These are phyloP conservation scores for Crithidia expoeki DNA, from an alignment of 208 protist genomes.

Conservation along the genomic window DNA sequence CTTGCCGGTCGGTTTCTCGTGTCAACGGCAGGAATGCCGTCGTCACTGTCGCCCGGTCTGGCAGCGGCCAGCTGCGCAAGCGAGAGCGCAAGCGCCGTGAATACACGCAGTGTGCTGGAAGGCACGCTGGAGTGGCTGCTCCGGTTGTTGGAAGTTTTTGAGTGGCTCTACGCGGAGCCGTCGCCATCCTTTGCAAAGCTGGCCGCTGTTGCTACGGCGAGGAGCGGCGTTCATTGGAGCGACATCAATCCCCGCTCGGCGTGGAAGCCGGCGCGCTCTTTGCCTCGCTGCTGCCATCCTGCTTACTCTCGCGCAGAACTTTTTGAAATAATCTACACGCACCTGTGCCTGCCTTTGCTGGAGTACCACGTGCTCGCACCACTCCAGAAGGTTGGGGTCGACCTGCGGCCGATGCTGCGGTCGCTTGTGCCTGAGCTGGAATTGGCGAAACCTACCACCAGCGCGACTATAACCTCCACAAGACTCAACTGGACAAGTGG, in stretches of 20 bases:
- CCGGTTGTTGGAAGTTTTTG: conserved; percentile 31
- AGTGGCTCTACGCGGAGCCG: conserved; percentile 28
- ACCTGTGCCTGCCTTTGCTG: conserved; percentile 26
- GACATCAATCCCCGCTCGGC: conserved; percentile 13
- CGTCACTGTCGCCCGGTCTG: too few relatives aligned
- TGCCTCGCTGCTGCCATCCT: conserved; percentile 10
- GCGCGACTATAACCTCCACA: neutral
- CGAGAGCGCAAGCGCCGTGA: conserved; percentile 41
- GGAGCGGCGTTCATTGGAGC: conserved; percentile 14
- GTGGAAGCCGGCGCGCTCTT: conserved; percentile 15
- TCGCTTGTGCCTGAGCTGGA: neutral
- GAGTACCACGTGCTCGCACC: conserved; percentile 11
- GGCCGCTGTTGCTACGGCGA: neutral
- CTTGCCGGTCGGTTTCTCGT: conserved; percentile 9
- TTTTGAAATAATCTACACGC: conserved; percentile 28
- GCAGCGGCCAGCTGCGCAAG: conserved; percentile 3
- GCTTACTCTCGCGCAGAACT: conserved; percentile 29
- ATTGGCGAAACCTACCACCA: neutral
- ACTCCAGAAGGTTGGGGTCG: conserved; percentile 19
- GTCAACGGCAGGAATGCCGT: too few relatives aligned
- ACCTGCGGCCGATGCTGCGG: conserved; percentile 1
- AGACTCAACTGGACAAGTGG: neutral
- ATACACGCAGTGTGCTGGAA: conserved; percentile 43
- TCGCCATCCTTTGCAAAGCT: neutral
- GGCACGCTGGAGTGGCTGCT: conserved; percentile 44